Evolutionary conservation across 257 asterid species (phyloP), one percentile per base, ranked within the genome.

Genomic region (Solanum chiquidenum): DNA sequence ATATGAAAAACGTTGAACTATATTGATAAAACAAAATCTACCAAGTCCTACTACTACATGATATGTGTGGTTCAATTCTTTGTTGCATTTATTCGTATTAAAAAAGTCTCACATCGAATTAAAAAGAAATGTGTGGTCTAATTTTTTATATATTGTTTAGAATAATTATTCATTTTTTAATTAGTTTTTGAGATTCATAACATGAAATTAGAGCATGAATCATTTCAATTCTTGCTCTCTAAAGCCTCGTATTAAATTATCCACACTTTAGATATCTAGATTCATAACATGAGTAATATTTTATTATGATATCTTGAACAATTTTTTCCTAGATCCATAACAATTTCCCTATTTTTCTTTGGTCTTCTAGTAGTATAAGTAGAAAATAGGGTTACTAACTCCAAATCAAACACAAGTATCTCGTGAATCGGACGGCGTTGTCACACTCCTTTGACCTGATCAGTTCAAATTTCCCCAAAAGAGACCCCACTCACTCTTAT

Each of bases 371-470:
- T 16, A 49, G 34, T 16, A 21, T 49, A 5, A 0, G 12, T 44
- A 1, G 3, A 64, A 64, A 69, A 27, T 21, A 84, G 23, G 73
- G 72, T 25, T 29, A 29, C 31, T 29, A 29, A 29, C 80, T 89
- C 92, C 94, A 91, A 88, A 86, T 34, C 68, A 76, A 29, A 89
- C 89, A 92, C 91, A 89, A 86, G 91, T 80, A 90, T 86, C 89
- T 75, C 74, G 84, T 66, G 64, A 83, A 80, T 86, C 86, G 83
- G 91, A 90, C 91, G 92, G 89, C 88, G 88, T 77, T 74, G 89
- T 89, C 84, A 71, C 91, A 90, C 92, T 88, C 76, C 87, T 92
- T 93, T 92, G 95, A 94, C 95, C 89, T 75, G 89, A 89, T 86
- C 91, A 55, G 66, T 33, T 86, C 89, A 33, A 12, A n/a, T 76